Evolutionary conservation across 176 grass and related monocot genomes (phyloP), one percentile per base, ranked within the genome.

Genomic region (Oryza glumipatula): DNA sequence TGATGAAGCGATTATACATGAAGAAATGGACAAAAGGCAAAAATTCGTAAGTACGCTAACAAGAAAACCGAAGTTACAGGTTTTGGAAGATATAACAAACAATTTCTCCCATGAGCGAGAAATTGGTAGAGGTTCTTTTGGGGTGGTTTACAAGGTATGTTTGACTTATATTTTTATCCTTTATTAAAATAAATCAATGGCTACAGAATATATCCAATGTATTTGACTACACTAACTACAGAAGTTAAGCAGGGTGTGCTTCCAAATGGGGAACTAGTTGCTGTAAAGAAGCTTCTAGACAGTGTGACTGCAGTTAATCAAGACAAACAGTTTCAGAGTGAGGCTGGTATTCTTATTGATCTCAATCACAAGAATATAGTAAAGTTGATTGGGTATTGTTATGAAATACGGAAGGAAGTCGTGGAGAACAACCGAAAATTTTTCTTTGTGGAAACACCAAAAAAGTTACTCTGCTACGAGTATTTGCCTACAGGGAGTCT

Each of bases 81-180:
- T 77, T 65, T 26, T 82, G 24, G 65, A 87, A 43, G 13, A 21
- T 0, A 87, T 82, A 11, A 87, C 79, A 1, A 24, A n/a, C 0
- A 38, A 63, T 8, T 87, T 87, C 66, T 70, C 86, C 0, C 5
- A 7, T 0, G 36, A 28, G 1, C 21, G 2, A 11, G 67, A 70
- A 70, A 77, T 88, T 0, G 65, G 73, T 41, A 68, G 11, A 70
- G 73, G 72, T 51, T 61, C 38, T 4, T 88, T 88, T 82, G 79
- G 86, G 4, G 32, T 15, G 61, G 36, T 88, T 60, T 88, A 82
- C 15, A 87, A 87, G 79, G 85, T 87, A 47, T 70, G 44, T 48
- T 44, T 10, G 64, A 2, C 17, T 84, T 52, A 21, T 8, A 64
- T 16, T 7, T 65, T 10, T 7, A 22, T 49, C 5, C 4, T 14